Base-by-base conservation (phyloP, 148 eudicot species). In the Vaccinium vitisidaea region DNA sequence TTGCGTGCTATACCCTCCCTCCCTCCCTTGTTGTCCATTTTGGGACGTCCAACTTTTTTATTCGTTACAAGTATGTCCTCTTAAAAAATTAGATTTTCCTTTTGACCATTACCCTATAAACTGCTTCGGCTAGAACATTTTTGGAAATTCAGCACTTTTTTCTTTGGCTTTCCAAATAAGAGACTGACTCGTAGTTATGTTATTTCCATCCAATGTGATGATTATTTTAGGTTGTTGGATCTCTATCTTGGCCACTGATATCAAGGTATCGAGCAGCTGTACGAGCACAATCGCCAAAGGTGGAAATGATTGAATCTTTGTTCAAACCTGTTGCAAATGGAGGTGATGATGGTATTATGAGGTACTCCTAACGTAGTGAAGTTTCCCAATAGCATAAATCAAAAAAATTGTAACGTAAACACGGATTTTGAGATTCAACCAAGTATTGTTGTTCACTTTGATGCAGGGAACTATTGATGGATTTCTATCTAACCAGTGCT, bases 241-340 rank as follows among this genome's bases (percentile, higher is more conserved):
- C 99, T 84, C 86, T 90, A 77, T 89, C 90, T 84, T 96, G 98
- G 98, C 99, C 99, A 25, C 67, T 89, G 50, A 93, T 96, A 89
- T 96, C 98, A 85, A 93, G 93, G 84, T 95, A 96, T 59, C 92
- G 94, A 88, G 99, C 98, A 83, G 93, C 92, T 86, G 92, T 93
- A 48, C 88, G 96, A 65, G 84, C 91, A 54, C 99, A 96, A 87
- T 83, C 96, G 85, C 89, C 99, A 54, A 96, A 91, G 88, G 88
- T 93, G 86, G 99, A 96, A 87, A 93, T 93, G 88, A 92, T 96
- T 84, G 93, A 95, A 84, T 90, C 93, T 61, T 88, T 96, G 86
- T 94, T 82, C 85, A 91, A 94, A 80, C 98, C 94, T 49, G 85
- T 80, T 75, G 91, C 90, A 77, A 86, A 92, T 87, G 98, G 97